phyloP scores from a whole-genome alignment of 257 asterid species.

The Solanum pimpinellifolium region DNA sequence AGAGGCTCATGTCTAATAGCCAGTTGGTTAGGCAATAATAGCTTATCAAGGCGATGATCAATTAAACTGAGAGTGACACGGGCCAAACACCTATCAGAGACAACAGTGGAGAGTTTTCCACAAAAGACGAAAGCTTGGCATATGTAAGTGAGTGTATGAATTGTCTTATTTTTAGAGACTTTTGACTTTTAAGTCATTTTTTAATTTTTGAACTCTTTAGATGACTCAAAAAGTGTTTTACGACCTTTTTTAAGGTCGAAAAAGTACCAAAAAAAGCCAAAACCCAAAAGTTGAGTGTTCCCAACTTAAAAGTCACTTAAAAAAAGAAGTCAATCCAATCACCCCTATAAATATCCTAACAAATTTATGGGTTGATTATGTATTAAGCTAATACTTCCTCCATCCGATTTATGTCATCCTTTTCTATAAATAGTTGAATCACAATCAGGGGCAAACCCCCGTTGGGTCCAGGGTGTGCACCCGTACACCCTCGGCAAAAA shows the following conservation, averaged over 20 bases:
- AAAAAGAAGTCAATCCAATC: background rate
- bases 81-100: background rate
- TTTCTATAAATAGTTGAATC: no score
- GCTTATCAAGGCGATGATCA: no score
- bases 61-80: background rate
- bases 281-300: background rate
- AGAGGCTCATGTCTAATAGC: background rate
- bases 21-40: background rate
- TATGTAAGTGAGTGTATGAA: background rate
- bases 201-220: background rate
- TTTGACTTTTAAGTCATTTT: background rate
- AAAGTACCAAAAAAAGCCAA: background rate
- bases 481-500: no score
- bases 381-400: background rate
- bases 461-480: no score
- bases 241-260: background rate
- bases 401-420: no score
- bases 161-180: no score
- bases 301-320: background rate
- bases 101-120: no score
- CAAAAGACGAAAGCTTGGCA: background rate
- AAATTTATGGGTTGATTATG: background rate
- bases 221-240: background rate
- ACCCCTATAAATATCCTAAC: background rate
- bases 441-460: no score